A percentile compares a stretch with the other conserved stretches of the same genome.
phyloP scores from a whole-genome alignment of 2,329 filamentous ascomycete species.

The Hypoxylon sp. region DNA sequence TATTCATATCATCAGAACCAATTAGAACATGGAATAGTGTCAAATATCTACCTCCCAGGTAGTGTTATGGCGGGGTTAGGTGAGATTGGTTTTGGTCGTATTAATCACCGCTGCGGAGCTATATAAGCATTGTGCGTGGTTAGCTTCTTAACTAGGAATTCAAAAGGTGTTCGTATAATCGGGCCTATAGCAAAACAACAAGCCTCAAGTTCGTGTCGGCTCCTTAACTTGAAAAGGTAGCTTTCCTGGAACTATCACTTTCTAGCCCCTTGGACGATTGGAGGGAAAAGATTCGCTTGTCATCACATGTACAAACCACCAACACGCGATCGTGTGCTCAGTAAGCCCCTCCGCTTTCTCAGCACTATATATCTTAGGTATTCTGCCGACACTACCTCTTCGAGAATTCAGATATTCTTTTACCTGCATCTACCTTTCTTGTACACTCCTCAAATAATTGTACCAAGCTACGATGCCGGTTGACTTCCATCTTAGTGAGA shows the following conservation, averaged over 20 bases:
- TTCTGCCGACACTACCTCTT: not conserved
- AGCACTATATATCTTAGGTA: not conserved
- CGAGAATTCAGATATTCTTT: not conserved
- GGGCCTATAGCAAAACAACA: not conserved
- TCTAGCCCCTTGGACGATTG: not conserved
- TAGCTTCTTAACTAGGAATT: not conserved
- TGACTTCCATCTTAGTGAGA: constrained; percentile 30
- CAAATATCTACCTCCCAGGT: too few species aligned
- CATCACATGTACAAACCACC: not conserved
- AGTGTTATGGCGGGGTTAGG: too few species aligned
- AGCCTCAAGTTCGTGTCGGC: not conserved
- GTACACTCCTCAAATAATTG: not conserved
- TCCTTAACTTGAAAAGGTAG: not conserved
- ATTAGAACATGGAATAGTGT: too few species aligned
- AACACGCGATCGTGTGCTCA: not conserved
- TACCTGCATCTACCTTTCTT: not conserved
- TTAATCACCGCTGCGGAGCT: not conserved
- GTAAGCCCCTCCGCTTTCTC: not conserved
- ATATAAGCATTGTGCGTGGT: not conserved
- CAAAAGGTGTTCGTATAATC: not conserved
- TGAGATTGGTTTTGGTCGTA: too few species aligned
- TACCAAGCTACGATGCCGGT: constrained; percentile 26
- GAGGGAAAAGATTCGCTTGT: not conserved
- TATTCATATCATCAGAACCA: too few species aligned
- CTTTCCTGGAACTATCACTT: not conserved